Conservation (phyloP, 345 rosid genomes). For the Turnera subulata region DNA sequence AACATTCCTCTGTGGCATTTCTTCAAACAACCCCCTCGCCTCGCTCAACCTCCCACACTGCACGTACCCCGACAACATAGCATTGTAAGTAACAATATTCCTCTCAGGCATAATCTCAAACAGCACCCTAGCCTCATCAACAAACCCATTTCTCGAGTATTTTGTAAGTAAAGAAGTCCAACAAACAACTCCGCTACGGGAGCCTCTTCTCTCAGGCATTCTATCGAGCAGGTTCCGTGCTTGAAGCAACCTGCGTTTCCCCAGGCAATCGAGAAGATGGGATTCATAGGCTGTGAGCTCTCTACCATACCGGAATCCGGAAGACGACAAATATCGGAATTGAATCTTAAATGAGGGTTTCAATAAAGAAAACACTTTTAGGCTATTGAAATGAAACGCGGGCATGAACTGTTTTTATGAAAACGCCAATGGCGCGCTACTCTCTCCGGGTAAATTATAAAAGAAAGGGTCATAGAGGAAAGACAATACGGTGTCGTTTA, state of each 20-base stretch:
- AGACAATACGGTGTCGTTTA: too few species aligned
- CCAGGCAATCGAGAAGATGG: constrained; percentile 30
- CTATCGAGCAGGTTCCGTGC: constrained; percentile 55
- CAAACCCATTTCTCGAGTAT: constrained; percentile 34
- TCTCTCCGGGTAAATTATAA: too few species aligned
- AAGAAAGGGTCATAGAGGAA: too few species aligned
- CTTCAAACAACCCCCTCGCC: constrained; percentile 40
- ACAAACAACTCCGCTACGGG: constrained; percentile 30
- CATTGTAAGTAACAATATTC: constrained; percentile 53
- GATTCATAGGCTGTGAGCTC: constrained; percentile 33
- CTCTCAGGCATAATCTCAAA: constrained; percentile 51
- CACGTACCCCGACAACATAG: constrained; percentile 52
- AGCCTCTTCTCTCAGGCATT: constrained; percentile 40
- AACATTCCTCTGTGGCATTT: constrained; percentile 56
- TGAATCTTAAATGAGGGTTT: constrained; percentile 10
- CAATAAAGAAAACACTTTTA: constrained; percentile 13
- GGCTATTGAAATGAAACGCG: constrained; percentile 20
- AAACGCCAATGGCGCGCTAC: too few species aligned
- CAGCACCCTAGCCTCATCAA: constrained; percentile 48
- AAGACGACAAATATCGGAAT: constrained; percentile 12
- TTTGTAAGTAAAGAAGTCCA: constrained; percentile 60
- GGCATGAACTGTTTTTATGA: constrained; percentile 24
- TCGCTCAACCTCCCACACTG: constrained; percentile 38
- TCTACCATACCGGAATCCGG: background rate
- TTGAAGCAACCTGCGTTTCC: constrained; percentile 25